A percentile compares a stretch with the other conserved stretches of the same genome.
Evolutionary conservation across 148 eudicot species (phyloP).

Genomic region (Suaeda aralocaspica): DNA sequence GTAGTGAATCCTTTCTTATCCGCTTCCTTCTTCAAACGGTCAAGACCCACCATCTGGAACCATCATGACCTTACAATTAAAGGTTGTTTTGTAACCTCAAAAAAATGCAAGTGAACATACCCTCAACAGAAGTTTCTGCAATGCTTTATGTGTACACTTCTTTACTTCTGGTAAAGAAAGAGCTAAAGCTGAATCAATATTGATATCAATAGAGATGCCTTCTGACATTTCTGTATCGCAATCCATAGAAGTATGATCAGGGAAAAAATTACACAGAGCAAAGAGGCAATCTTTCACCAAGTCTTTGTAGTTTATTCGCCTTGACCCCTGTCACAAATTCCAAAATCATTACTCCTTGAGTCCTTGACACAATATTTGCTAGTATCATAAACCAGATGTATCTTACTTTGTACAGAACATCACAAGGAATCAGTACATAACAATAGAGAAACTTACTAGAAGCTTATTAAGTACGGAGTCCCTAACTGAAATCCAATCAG

Average conservation of each 20-base stretch:
- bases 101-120: constrained; percentile 34
- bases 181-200: constrained; percentile 35
- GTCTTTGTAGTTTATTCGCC: constrained; percentile 69
- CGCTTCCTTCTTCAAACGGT: constrained; percentile 61
- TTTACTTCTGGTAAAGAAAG: constrained; percentile 63
- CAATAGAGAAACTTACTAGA: constrained; percentile 47
- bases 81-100: constrained; percentile 3
- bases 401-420: background rate
- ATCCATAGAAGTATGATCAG: constrained; percentile 13
- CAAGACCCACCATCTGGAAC: constrained; percentile 68
- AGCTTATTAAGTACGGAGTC: constrained; percentile 69
- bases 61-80: constrained; percentile 1
- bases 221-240: constrained; percentile 25
- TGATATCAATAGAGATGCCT: constrained; percentile 18
- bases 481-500: constrained; percentile 58
- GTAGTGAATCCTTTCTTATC: constrained; percentile 56
- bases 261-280: constrained; percentile 35
- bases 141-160: constrained; percentile 37
- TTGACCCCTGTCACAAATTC: constrained; percentile 52
- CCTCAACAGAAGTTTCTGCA: constrained; percentile 61
- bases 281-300: constrained; percentile 55
- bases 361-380: background rate
- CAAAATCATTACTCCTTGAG: background rate
- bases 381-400: background rate
- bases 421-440: constrained; percentile 6